Percentiles rank a stretch among this genome's conserved stretches.
These are phyloP conservation scores for Aegilops umbellulata DNA, from an alignment of 176 grass and related monocot genomes.

Conservation along the genomic window DNA sequence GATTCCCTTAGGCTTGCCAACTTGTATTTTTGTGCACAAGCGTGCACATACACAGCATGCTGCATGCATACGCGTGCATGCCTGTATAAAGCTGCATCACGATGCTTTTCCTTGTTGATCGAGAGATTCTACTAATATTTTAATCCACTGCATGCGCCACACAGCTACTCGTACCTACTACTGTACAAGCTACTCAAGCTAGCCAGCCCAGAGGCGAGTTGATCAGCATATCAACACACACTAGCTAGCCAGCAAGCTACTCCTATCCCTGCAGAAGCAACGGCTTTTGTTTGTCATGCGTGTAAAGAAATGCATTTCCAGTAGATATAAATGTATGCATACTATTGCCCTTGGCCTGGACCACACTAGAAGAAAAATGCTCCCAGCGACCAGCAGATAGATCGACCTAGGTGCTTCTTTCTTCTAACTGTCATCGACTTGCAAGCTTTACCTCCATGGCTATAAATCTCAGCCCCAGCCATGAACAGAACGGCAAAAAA, in stretches of 20 bases:
- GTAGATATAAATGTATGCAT: background rate
- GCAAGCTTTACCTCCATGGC: constrained; percentile 34
- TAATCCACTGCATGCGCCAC: background rate
- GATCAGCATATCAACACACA: background rate
- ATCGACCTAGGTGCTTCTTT: constrained; percentile 27
- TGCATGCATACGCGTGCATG: background rate
- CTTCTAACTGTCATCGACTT: constrained; percentile 32
- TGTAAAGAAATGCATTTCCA: constrained; percentile 16
- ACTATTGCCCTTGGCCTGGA: too few relatives aligned
- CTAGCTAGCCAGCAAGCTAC: background rate
- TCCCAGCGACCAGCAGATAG: background rate
- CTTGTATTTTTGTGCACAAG: too few relatives aligned
- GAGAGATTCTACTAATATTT: too few relatives aligned
- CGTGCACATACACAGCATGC: background rate
- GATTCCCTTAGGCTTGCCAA: too few relatives aligned
- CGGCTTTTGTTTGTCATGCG: constrained; percentile 40
- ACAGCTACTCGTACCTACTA: background rate
- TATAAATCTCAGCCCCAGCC: too few relatives aligned
- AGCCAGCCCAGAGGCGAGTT: background rate
- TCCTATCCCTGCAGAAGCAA: background rate
- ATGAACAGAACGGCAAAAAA: too few relatives aligned
- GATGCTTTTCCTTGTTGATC: background rate
- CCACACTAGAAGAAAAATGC: background rate
- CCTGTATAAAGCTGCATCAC: background rate
- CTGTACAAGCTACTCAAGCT: background rate